These are phyloP conservation scores for Pneumocystis wakefieldiae DNA, from an alignment of 1,139 yeast genomes.

Conservation along the genomic window DNA sequence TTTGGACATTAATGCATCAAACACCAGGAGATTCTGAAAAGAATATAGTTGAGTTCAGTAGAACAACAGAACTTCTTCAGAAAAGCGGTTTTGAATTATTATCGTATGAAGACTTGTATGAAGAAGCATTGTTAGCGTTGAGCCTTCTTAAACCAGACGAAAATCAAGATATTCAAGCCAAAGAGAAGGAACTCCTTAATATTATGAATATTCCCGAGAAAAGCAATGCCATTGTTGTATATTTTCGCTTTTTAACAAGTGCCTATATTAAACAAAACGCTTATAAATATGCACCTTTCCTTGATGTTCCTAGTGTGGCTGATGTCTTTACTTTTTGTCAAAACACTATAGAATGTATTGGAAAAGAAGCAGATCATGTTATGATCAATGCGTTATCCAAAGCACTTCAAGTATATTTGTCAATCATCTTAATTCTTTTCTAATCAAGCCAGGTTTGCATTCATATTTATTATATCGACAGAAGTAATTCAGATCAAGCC, in stretches of 20 bases:
- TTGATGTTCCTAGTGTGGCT: constrained; percentile 9
- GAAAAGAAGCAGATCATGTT: constrained; percentile 14
- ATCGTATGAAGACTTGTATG: constrained; percentile 16
- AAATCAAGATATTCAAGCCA: not conserved
- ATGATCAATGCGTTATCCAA: constrained; percentile 17
- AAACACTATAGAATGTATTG: constrained; percentile 17
- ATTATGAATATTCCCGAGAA: constrained; percentile 14
- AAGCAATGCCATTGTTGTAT: constrained; percentile 16
- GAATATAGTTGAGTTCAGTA: not conserved
- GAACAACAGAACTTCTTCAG: not conserved
- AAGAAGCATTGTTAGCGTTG: constrained; percentile 10
- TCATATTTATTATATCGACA: constrained; percentile 14
- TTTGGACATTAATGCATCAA: not conserved
- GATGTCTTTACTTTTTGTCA: constrained; percentile 14
- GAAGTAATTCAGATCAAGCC: constrained; percentile 13
- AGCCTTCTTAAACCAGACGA: constrained; percentile 7
- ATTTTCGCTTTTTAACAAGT: constrained; percentile 16
- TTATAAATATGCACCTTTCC: constrained; percentile 15
- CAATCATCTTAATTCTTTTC: constrained; percentile 7
- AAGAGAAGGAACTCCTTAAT: constrained; percentile 9
- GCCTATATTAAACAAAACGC: constrained; percentile 17
- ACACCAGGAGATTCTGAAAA: not conserved
- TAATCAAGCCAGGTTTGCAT: constrained; percentile 7
- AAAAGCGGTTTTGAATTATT: constrained; percentile 12
- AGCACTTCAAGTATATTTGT: constrained; percentile 13